A percentile compares a stretch with the other conserved stretches of the same genome.
phyloP scores from a whole-genome alignment of 139 green algal genomes.

The Chlamydomonas schloesseri region DNA sequence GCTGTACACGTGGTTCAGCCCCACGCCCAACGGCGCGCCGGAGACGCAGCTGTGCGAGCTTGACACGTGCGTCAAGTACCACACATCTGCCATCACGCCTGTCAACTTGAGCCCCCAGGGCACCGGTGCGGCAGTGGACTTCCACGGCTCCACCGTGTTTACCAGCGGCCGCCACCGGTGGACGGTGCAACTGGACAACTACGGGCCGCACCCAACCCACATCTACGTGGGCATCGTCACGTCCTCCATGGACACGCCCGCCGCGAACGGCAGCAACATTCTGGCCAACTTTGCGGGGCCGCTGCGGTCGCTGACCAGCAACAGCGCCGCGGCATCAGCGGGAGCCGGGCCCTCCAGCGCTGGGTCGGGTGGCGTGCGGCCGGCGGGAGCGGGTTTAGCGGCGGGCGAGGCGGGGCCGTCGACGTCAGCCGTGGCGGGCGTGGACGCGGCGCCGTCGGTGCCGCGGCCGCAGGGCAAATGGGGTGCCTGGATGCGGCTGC shows the following conservation, averaged over 20 bases:
- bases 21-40: constrained; percentile 9
- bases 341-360: background rate
- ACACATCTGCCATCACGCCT: constrained; percentile 40
- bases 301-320: constrained; percentile 32
- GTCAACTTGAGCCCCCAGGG: constrained; percentile 29
- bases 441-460: background rate
- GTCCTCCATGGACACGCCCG: constrained; percentile 28
- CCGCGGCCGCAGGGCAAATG: constrained; percentile 48
- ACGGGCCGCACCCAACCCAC: constrained; percentile 54
- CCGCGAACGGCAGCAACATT: constrained; percentile 49
- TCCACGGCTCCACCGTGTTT: constrained; percentile 65
- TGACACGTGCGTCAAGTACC: constrained; percentile 73
- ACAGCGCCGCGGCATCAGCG: background rate
- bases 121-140: constrained; percentile 48
- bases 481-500: constrained; percentile 66
- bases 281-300: constrained; percentile 50
- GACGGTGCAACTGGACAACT: constrained; percentile 78
- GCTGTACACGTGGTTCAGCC: constrained; percentile 68
- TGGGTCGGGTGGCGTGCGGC: background rate
- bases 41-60: constrained; percentile 59
- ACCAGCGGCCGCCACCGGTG: constrained; percentile 61
- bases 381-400: background rate
- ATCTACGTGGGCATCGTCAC: constrained; percentile 68
- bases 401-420: background rate
- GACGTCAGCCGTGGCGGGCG: constrained; percentile 13